Base-by-base conservation (phyloP, 2,329 filamentous ascomycete species). In the Pezicula rhizophila region DNA sequence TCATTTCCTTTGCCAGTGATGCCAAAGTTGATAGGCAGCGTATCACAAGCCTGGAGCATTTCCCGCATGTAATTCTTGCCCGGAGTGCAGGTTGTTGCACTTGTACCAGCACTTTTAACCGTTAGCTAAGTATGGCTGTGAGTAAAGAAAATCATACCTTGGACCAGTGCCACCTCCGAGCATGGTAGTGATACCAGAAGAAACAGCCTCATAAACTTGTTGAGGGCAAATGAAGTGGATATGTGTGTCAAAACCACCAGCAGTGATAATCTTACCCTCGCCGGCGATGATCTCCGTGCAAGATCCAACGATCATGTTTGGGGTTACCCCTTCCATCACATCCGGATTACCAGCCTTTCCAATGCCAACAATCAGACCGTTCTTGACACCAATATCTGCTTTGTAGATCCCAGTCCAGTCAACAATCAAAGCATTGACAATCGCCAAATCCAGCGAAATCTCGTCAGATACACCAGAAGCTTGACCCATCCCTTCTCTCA, bases 301-400 rank as follows among this genome's bases (percentile, higher is more conserved):
- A 54, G 84, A 85, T 10, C 92, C 92, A 8, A 96, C 81, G 2
- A 96, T 72, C 82, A 97, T 82, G 48, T 82, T 77, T 0, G 81
- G 74, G 51, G 85, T 75, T 6, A 97, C 89, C 4, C 88, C 88
- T 28, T 93, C 85, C 92, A 96, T 96, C 42, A 95, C 82, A 68
- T 97, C 92, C n/a, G 92, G 92, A 61, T 96, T 97, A 17, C 92
- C 92, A 14, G 92, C 89, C 69, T 97, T 96, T 51, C 92, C 92
- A 58, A 97, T 92, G 0, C 82, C 92, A 25, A 85, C 84, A 60
- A 97, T 96, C 35, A 86, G 65, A 2, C 92, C 91, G 57, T 90
- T 70, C 67, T 95, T 96, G 66, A 97, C 84, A 25, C 92, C 92
- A 64, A 97, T 95, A 66, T 97, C 92, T 5, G 91, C 92, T 71